These are phyloP conservation scores for Heracleum sosnowskyi DNA, from an alignment of 129 eudicot genomes.

Conservation along the genomic window DNA sequence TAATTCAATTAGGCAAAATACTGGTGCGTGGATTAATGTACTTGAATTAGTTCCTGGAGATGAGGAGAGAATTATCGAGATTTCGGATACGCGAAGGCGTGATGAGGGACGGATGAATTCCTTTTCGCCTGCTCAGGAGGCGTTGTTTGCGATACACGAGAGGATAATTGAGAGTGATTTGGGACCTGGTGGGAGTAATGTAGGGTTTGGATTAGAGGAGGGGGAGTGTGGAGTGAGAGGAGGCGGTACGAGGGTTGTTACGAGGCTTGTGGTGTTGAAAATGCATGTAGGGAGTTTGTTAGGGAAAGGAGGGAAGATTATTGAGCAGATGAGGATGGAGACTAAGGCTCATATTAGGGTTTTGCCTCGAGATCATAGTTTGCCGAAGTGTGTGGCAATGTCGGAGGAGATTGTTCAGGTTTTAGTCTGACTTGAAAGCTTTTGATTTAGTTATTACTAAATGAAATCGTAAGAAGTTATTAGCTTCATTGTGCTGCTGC, in stretches of 20 bases:
- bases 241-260: constrained; percentile 30
- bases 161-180: constrained; percentile 82
- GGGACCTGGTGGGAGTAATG: constrained; percentile 36
- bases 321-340: constrained; percentile 94
- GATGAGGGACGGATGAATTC: constrained; percentile 84
- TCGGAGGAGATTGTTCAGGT: constrained; percentile 99
- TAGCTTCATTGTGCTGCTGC: background rate
- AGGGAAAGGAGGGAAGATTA: constrained; percentile 96
- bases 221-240: constrained; percentile 38
- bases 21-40: constrained; percentile 91
- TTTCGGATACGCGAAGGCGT: constrained; percentile 73
- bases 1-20: constrained; percentile 81
- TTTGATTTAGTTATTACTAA: background rate
- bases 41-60: constrained; percentile 76
- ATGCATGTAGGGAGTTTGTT: constrained; percentile 89
- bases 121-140: constrained; percentile 96
- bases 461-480: background rate
- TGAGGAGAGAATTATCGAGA: constrained; percentile 92
- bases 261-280: constrained; percentile 83
- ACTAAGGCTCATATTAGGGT: constrained; percentile 91
- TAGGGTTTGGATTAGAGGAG: constrained; percentile 32
- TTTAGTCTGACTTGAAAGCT: constrained; percentile 6
- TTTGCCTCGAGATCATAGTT: constrained; percentile 72
- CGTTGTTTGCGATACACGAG: constrained; percentile 77
- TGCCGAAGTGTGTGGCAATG: constrained; percentile 78